Conservation (phyloP, 176 grass and related monocot species). For the Oryza brachyantha region DNA sequence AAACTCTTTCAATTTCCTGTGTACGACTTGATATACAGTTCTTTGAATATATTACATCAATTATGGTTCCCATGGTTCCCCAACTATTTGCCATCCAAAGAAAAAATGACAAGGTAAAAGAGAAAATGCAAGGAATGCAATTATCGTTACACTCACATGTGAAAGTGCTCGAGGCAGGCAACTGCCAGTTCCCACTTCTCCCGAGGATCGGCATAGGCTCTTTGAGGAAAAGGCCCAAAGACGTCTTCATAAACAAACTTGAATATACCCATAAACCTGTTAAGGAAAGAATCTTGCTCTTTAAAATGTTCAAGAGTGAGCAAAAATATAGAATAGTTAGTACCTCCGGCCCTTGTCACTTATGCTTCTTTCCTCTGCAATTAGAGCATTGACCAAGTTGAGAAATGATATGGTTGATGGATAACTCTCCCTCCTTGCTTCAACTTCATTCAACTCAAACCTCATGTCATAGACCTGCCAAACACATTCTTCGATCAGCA, state of each 20-base stretch:
- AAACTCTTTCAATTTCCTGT: neutral
- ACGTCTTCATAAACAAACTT: slow-evolving; percentile 97
- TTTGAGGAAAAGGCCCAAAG: slow-evolving; percentile 91
- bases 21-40: neutral
- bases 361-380: slow-evolving; percentile 78
- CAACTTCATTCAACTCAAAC: slow-evolving; percentile 97
- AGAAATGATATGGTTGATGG: slow-evolving; percentile 98
- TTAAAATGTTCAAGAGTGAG: slow-evolving; percentile 11
- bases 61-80: neutral
- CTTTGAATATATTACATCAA: slow-evolving; percentile 2
- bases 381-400: slow-evolving; percentile 91
- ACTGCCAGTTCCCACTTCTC: slow-evolving; percentile 96
- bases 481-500: slow-evolving; percentile 27
- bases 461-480: slow-evolving; percentile 92
- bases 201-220: slow-evolving; percentile 73
- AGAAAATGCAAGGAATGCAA: neutral
- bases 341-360: slow-evolving; percentile 85
- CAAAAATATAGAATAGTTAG: slow-evolving; percentile 2
- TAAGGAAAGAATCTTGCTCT: neutral
- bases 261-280: slow-evolving; percentile 90
- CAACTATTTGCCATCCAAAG: neutral
- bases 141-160: slow-evolving; percentile 55
- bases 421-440: slow-evolving; percentile 93
- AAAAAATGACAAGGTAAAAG: neutral
- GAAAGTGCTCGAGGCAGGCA: slow-evolving; percentile 90